Evolutionary conservation across 495 filamentous ascomycete genomes (phyloP), one percentile per base, ranked within the genome.

Genomic region (Penicillium mononematosum): DNA sequence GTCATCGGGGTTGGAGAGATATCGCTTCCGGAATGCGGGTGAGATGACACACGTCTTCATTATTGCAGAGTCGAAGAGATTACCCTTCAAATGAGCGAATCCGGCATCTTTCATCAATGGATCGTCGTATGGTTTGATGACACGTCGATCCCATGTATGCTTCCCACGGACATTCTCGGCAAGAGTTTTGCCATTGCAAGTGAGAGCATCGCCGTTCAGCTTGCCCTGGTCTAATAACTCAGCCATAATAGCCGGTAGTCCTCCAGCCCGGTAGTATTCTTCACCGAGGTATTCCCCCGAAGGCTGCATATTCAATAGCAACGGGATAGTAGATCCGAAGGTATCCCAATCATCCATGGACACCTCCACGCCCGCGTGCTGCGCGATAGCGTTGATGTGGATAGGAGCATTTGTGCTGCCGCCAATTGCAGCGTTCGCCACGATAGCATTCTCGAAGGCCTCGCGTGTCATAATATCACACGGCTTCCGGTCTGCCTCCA

Each of bases 11-110:
- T 81, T 74, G 29, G 77, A 75, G 7, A 82, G 67, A 42, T 79
- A 82, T 17, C 65, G 69, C 42, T 75, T 39, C 42, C 76, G 62
- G 61, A 83, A 82, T 24, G 68, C 71, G 2, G 72, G 61, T 4
- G 79, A 81, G 45, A 83, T 81, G 17, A 81, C 80, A 34, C 75
- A 82, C 1, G 78, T 83, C 61, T 83, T 82, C 79, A 83, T 82
- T 56, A 83, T 82, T 4, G 80, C 80, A 0, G 78, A 81, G 22
- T 81, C 68, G 55, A 83, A 83, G 3, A 83, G 61, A 25, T 65
- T 81, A 7, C 81, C 79, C 50, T 70, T 70, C 27, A 83, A 68
- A 53, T 82, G 78, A 8, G 78, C 56, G 50, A 83, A 81, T 0
- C 79, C 79, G 5, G 79, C 81, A 53, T 81, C 71, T 5, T 65